Evolutionary conservation across 495 filamentous ascomycete genomes (phyloP), one percentile per base, ranked within the genome.

Genomic region (Annulohypoxylon bovei): DNA sequence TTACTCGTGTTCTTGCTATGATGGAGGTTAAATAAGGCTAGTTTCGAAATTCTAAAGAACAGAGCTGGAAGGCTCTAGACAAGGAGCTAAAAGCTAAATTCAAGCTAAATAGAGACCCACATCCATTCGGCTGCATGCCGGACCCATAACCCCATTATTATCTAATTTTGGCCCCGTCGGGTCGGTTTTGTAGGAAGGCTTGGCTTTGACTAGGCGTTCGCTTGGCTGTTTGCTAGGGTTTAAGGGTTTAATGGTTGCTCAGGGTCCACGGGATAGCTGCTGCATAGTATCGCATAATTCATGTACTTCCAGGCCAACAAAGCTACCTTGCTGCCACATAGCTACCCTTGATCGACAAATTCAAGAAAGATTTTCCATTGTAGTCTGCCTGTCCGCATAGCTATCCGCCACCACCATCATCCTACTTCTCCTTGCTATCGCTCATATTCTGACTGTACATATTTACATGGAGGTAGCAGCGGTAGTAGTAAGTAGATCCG

Each of bases 61-160:
- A n/a, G 14, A 54, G 28, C 32, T 69, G 20, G 59, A 58, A 62
- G 33, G 14, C 46, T 33, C 25, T 30, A 39, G 49, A 40, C 49
- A 25, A 28, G 46, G 40, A 64, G 55, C 49, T 60, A 16, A 65
- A 46, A 55, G 59, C 44, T 62, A 44, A 62, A 53, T 42, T 25
- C 23, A 42, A 69, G 59, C 60, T 64, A 54, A 28, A 56, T 55
- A 39, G 61, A 32, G 7, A 70, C 61, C 39, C 50, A 16, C 40
- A 56, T 56, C 61, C 62, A 65, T 65, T 52, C 62, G 67, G 67
- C 49, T 70, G 62, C 67, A 70, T 65, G 67, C 67, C 67, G 67
- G 67, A 70, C 61, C 67, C 67, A 61, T 42, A 46, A 27, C 54
- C 55, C 67, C 67, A 59, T 46, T 44, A 16, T 60, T 63, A 46